Evolutionary conservation across 805 yeast genomes (phyloP), one percentile per base, ranked within the genome.

Genomic region (Komagataella phaffii): DNA sequence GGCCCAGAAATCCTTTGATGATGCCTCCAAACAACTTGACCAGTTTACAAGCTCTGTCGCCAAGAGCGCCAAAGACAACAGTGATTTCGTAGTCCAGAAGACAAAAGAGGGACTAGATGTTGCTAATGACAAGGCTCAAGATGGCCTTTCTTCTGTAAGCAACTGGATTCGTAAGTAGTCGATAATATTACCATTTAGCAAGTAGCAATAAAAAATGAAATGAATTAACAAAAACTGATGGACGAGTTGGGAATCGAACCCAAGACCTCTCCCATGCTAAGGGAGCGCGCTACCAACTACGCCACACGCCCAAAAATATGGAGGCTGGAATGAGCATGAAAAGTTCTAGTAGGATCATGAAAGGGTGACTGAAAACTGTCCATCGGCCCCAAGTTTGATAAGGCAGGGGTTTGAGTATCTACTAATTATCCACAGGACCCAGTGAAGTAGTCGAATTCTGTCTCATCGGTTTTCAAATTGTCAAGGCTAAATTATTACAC

Each of bases 281-380:
- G 85, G 79, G 81, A 77, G 76, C 84, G 84, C 84, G 84, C 84
- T 79, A 80, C 85, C 84, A 77, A 80, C 85, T 80, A 76, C 85
- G 84, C 84, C 85, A 79, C 83, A 80, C 81, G 85, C 85, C 85
- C 85, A 2, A 14, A 3, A 14, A 4, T 7, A 30, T 8, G 40
- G 40, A 30, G 14, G 40, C n/a, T 30, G 40, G n/a, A 10, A 7
- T 30, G 14, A 14, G 5, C 10, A 10, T 30, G 12, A 14, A 30
- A 30, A 8, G 1, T 30, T 30, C 14, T 10, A 10, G 2, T 5
- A 6, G 6, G 6, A 3, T 21, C 6, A 0, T 21, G 23, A 6
- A 1, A 21, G 6, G 6, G 5, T 21, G 23, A 6, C 4, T 21
- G 23, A 21, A 21, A 21, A 21, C 1, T 3, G 23, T 21, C 23